Conservation (phyloP, 768 basidiomycete genomes). For the Phallus indusiatus region DNA sequence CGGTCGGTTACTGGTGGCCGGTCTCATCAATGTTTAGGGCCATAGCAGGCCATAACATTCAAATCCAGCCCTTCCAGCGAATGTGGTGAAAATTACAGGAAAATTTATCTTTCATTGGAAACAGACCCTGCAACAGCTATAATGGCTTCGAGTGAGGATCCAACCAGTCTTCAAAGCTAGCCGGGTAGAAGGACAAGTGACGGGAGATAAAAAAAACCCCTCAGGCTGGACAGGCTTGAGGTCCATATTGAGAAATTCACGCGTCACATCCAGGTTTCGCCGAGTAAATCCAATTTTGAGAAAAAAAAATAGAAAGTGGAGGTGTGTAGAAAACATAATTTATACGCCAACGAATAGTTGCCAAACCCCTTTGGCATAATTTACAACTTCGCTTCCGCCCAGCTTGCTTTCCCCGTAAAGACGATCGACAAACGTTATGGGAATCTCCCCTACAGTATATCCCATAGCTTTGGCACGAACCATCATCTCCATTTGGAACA, state of each 20-base stretch:
- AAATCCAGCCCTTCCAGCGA: no score
- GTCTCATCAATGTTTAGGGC: no score
- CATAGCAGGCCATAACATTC: no score
- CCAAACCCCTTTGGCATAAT: slow-evolving; percentile 82
- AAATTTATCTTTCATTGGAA: no score
- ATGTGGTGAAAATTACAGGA: no score
- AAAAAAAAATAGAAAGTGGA: background rate
- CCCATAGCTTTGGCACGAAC: slow-evolving; percentile 78
- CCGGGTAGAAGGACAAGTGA: no score
- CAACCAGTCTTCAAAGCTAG: no score
- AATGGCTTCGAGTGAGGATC: no score
- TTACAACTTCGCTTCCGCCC: slow-evolving; percentile 79
- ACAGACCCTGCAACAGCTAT: no score
- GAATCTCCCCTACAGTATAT: slow-evolving; percentile 82
- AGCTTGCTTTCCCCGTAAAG: slow-evolving; percentile 92
- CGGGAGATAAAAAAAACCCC: no score
- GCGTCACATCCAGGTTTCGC: background rate
- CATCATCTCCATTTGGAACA: slow-evolving; percentile 99
- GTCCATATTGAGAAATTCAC: background rate
- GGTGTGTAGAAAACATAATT: slow-evolving; percentile 6
- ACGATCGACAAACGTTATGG: slow-evolving; percentile 91
- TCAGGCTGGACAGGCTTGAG: background rate
- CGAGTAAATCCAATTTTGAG: background rate
- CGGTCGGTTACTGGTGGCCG: no score
- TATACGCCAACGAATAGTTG: slow-evolving; percentile 65